phyloP scores from a whole-genome alignment of 2,329 filamentous ascomycete genomes.

The Fusarium sp. region DNA sequence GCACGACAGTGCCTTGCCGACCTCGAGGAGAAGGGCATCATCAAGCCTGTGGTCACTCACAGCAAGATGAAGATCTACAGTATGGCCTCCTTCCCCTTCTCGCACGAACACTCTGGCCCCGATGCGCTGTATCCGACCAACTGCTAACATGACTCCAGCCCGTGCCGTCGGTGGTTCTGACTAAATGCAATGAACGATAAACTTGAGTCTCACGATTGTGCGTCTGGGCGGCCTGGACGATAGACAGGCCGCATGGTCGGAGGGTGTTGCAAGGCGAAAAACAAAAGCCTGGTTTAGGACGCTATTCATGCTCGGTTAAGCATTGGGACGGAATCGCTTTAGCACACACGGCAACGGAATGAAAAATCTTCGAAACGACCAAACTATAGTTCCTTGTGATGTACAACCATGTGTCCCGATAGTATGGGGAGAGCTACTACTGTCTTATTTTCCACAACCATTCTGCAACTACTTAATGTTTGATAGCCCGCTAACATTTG shows the following conservation, averaged over 20 bases:
- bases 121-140: background rate
- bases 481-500: background rate
- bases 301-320: constrained; percentile 53
- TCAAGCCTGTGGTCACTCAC: constrained; percentile 97
- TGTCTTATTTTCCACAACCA: background rate
- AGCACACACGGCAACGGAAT: constrained; percentile 53
- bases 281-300: constrained; percentile 50
- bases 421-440: background rate
- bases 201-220: constrained; percentile 51
- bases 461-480: background rate
- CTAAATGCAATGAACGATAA: constrained; percentile 49
- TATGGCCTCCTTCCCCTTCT: constrained; percentile 53
- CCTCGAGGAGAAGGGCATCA: constrained; percentile 97
- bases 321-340: constrained; percentile 52
- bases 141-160: constrained; percentile 56
- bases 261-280: constrained; percentile 48
- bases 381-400: constrained; percentile 21
- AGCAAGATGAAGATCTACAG: constrained; percentile 99
- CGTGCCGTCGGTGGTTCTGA: constrained; percentile 66
- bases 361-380: constrained; percentile 49
- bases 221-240: constrained; percentile 51
- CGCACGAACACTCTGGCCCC: background rate
- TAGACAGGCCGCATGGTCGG: constrained; percentile 49
- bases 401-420: background rate
- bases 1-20: constrained; percentile 89